A percentile compares a stretch with the other conserved stretches of the same genome.
phyloP scores from a whole-genome alignment of 2,329 filamentous ascomycete genomes.

The Penicillium sp. region DNA sequence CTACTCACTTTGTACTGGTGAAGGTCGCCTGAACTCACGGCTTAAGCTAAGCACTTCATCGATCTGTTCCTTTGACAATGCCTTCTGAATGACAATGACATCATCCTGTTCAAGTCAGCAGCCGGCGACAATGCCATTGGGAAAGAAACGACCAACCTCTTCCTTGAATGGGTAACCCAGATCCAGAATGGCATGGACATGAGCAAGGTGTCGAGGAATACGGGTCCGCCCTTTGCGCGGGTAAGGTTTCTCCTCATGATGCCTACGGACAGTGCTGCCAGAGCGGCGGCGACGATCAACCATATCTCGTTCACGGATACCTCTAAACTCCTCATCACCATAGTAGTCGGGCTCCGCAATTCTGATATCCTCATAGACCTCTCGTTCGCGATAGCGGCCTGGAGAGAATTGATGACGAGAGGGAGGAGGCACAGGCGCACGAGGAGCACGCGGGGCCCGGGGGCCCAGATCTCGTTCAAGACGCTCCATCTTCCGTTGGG shows the following conservation, averaged over 20 bases:
- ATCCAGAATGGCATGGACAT: slow-evolving; percentile 74
- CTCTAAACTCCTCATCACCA: slow-evolving; percentile 68
- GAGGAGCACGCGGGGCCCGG: slow-evolving; percentile 49
- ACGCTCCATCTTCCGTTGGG: slow-evolving; percentile 51
- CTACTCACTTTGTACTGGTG: slow-evolving; percentile 31
- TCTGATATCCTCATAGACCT: slow-evolving; percentile 62
- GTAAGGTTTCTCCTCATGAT: slow-evolving; percentile 49
- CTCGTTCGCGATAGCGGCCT: slow-evolving; percentile 56
- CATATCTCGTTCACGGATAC: slow-evolving; percentile 60
- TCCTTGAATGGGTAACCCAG: slow-evolving; percentile 82
- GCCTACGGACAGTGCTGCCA: slow-evolving; percentile 36
- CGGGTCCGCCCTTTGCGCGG: slow-evolving; percentile 85
- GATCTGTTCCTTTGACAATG: slow-evolving; percentile 84
- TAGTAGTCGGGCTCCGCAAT: slow-evolving; percentile 65
- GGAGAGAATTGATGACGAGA: slow-evolving; percentile 49
- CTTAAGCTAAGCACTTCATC: slow-evolving; percentile 82
- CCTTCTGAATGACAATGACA: slow-evolving; percentile 75
- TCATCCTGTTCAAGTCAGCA: slow-evolving; percentile 56
- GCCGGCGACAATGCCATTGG: slow-evolving; percentile 32
- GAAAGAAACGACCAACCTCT: slow-evolving; percentile 57
- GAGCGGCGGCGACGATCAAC: slow-evolving; percentile 49
- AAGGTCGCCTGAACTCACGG: slow-evolving; percentile 52
- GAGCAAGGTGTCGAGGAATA: slow-evolving; percentile 76
- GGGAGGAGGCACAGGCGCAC: slow-evolving; percentile 57
- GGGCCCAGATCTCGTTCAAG: slow-evolving; percentile 42